Evolutionary conservation across 371 early-diverging fungal species (phyloP), one percentile per base, ranked within the genome.

Genomic region (Phascolomyces articulosus): DNA sequence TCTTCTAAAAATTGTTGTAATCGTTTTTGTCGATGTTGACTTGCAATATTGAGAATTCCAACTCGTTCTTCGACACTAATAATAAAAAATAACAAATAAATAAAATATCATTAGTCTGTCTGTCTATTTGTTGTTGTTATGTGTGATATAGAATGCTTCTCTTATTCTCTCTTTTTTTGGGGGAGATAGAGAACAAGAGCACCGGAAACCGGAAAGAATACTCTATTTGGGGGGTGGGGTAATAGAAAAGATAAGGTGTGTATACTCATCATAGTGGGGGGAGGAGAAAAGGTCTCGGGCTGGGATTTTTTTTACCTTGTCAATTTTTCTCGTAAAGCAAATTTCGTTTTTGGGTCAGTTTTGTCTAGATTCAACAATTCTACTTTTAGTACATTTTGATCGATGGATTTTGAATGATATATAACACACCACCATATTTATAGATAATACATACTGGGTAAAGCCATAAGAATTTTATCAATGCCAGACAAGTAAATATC

Each of bases 401-500:
- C 11, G 34, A 34, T 34, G 6, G 34, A 34, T 34, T 34, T n/a
- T 6, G 11, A 34, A 9, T 34, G 34, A 34, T 9, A 34, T 1
- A 2, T 9, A 34, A 34, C 6, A 34, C 11, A 34, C 11, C 6
- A 34, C 51, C 8, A 60, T 23, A 29, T 29, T 2, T 28, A 44
- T 38, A 38, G 9, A 47, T 4, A 47, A 24, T 28, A 63, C 79
- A 64, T 82, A 86, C 86, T 78, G 54, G 86, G 86, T 26, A 86
- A 64, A 7, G 86, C 82, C 73, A 83, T 81, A 34, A 86, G 56
- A 29, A 86, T 64, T 24, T 80, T 82, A 49, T 77, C 83, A 29
- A 86, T 63, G 18, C 84, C 82, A 44, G 84, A 75, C 23, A 86
- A 65, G 41, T 84, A 86, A 15, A 86, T 73, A 58, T 84, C 82